phyloP scores from a whole-genome alignment of 164 flowering plant genomes.

The Nelumbo lutea region DNA sequence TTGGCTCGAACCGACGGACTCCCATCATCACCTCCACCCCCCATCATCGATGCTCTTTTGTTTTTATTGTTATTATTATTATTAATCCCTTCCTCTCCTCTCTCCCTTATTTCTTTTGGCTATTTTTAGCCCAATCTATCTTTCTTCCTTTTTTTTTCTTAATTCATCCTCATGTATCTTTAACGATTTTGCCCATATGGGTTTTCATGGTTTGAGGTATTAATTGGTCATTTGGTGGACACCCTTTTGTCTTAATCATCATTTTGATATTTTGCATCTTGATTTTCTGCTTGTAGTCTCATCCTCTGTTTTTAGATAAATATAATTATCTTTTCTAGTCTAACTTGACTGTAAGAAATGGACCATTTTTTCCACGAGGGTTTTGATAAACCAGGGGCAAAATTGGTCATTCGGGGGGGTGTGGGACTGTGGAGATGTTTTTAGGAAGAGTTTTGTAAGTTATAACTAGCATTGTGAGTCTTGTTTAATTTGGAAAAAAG shows the following conservation, averaged over 20 bases:
- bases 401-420: constrained; percentile 6
- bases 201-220: neutral
- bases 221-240: too few species aligned
- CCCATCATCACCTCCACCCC: constrained; percentile 47
- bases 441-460: too few species aligned
- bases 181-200: neutral
- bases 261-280: too few species aligned
- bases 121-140: neutral
- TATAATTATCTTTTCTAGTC: too few species aligned
- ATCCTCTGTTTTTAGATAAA: too few species aligned
- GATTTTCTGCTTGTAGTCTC: too few species aligned
- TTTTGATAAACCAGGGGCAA: neutral
- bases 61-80: constrained; percentile 17
- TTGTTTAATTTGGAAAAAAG: neutral
- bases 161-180: neutral
- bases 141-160: neutral
- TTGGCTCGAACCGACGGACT: constrained; percentile 48
- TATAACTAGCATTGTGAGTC: constrained; percentile 2
- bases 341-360: neutral
- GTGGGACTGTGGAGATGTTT: too few species aligned
- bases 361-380: neutral
- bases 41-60: constrained; percentile 44
- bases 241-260: too few species aligned
- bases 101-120: neutral
- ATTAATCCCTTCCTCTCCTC: neutral